Evolutionary conservation across 1,284 basidiomycete genomes (phyloP), one percentile per base, ranked within the genome.

Genomic region (Anthracocystis panici-leucophaei): DNA sequence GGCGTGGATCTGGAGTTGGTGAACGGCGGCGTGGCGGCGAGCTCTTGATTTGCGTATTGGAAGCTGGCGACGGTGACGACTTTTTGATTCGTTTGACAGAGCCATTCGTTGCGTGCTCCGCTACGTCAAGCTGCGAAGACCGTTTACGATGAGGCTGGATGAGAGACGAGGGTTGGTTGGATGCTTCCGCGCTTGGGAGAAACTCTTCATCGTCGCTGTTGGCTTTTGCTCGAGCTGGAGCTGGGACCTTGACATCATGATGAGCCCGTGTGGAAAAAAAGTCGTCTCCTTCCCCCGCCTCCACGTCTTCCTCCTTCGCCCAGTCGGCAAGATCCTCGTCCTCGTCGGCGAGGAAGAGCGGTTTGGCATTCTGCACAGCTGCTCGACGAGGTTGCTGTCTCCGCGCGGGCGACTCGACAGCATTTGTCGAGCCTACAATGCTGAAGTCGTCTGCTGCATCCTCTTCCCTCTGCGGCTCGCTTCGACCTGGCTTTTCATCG

Each of bases 331-430:
- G 25, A 42, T 73, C 63, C 4, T 74, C 65, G 18, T 73, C 70
- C 0, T 77, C 74, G 38, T 61, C 51, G 9, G 56, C 59, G 7
- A 75, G 23, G 44, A 75, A 78, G n/a, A 78, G 65, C 8, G 66
- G 66, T 51, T 60, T 66, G 3, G 74, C 69, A 14, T 75, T 61
- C 11, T 65, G 57, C 0, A 38, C 77, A 12, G 70, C 70, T 11
- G 70, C 66, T 50, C 65, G 18, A 1, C 42, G 62, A 25, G 63
- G 72, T 35, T 69, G 72, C n/a, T 69, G 65, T 42, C 71, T 63
- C 8, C 60, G 45, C 5, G 44, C 38, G 3, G 64, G 42, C 7
- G 62, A 35, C 14, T 51, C 41, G 2, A 20, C 51, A 38, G 58
- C 41, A 21, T 20, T 52, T 0, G 54, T 54, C 11, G 65, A 60